Conservation (phyloP, 306 rosid species). For the Oemleria cerasiformis region DNA sequence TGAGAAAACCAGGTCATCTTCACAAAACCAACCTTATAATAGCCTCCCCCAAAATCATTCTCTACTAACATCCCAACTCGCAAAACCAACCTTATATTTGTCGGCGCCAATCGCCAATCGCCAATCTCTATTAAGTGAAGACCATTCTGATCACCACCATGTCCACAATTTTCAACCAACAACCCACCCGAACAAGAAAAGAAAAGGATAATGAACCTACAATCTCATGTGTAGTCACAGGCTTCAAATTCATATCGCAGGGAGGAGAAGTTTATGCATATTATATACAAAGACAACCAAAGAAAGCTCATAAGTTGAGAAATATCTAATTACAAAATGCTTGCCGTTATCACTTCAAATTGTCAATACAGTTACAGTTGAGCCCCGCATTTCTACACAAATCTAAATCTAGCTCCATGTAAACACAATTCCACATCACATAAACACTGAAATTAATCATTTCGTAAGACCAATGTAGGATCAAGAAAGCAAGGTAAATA, state of each 20-base stretch:
- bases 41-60: background rate
- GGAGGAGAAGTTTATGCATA: background rate
- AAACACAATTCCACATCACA: background rate
- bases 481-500: conserved; percentile 4
- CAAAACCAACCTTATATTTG: background rate
- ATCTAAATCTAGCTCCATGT: conserved; percentile 15
- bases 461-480: conserved; percentile 1
- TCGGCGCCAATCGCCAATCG: background rate
- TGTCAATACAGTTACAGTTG: conserved; percentile 19
- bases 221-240: conserved; percentile 16
- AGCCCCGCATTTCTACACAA: conserved; percentile 15
- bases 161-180: conserved; percentile 14
- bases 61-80: background rate
- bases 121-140: background rate
- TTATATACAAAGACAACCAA: background rate
- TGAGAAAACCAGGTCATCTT: background rate
- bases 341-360: conserved; percentile 30
- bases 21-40: background rate
- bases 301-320: background rate
- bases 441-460: background rate
- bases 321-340: conserved; percentile 14
- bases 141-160: background rate
- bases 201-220: background rate
- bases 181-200: background rate
- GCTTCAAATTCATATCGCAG: conserved; percentile 2